Evolutionary conservation across 1,284 basidiomycete species (phyloP).

Genomic region (Cystobasidium pallidum): DNA sequence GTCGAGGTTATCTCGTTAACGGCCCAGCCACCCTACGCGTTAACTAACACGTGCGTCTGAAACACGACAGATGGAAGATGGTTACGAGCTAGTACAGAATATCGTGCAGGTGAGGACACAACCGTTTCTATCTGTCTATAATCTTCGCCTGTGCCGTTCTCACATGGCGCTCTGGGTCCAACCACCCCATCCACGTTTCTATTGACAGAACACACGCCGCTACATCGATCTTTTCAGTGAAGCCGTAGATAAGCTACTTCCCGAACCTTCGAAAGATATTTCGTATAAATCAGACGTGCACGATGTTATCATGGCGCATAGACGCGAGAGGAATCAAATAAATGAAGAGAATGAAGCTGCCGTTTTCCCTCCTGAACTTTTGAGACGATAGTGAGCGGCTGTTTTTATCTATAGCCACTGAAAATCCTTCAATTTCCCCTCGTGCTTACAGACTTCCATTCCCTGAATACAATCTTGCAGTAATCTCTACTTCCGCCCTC

Average conservation of each 20-base stretch:
- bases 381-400: conserved; percentile 89
- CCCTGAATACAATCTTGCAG: conserved; percentile 58
- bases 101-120: conserved; percentile 40
- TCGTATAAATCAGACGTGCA: conserved; percentile 78
- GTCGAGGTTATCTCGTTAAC: background rate
- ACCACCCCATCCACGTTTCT: background rate
- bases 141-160: too few relatives aligned
- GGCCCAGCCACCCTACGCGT: background rate
- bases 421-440: too few relatives aligned
- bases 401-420: background rate
- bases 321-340: conserved; percentile 81
- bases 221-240: conserved; percentile 89
- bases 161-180: too few relatives aligned
- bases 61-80: conserved; percentile 29
- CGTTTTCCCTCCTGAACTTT: conserved; percentile 83
- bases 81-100: conserved; percentile 37
- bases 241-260: conserved; percentile 85
- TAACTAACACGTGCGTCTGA: conserved; percentile 21
- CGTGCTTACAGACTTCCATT: too few relatives aligned
- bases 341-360: conserved; percentile 64
- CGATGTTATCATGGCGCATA: conserved; percentile 91
- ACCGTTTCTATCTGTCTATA: too few relatives aligned
- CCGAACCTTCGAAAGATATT: conserved; percentile 82
- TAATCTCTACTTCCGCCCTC: conserved; percentile 90
- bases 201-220: conserved; percentile 76